Conservation (phyloP, 805 yeast genomes). For the Myxozyma neglecta region DNA sequence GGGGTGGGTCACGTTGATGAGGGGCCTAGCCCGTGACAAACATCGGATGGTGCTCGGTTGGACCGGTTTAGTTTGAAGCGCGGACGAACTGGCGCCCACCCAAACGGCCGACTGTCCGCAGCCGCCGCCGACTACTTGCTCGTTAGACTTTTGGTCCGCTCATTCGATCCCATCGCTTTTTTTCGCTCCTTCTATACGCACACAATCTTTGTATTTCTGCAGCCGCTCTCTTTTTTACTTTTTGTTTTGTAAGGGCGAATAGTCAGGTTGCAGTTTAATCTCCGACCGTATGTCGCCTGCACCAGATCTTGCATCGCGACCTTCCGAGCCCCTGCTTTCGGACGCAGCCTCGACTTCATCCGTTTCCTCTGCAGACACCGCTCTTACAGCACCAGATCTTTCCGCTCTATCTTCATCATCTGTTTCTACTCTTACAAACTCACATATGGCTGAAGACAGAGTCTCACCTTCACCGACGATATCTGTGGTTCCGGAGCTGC, state of each 20-base stretch:
- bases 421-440: not conserved
- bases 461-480: constrained; percentile 2
- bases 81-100: constrained; percentile 11
- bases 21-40: not conserved
- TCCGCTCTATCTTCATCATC: constrained; percentile 3
- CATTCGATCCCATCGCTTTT: not conserved
- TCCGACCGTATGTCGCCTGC: constrained; percentile 3
- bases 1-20: not conserved
- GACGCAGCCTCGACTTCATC: constrained; percentile 20
- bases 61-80: constrained; percentile 4
- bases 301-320: constrained; percentile 7
- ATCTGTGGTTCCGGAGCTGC: constrained; percentile 22
- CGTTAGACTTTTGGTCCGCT: not conserved
- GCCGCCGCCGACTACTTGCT: not conserved
- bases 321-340: constrained; percentile 9
- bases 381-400: constrained; percentile 16
- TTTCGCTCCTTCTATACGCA: not conserved
- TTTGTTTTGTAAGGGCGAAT: not conserved
- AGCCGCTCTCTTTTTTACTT: not conserved
- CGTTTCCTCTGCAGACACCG: constrained; percentile 15
- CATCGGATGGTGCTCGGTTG: not conserved
- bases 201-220: not conserved
- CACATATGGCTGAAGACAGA: not conserved
- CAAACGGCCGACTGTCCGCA: constrained; percentile 1
- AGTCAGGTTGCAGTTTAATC: not conserved